Conservation (phyloP, 208 protist species). For the Balamuthia mandrillaris region DNA sequence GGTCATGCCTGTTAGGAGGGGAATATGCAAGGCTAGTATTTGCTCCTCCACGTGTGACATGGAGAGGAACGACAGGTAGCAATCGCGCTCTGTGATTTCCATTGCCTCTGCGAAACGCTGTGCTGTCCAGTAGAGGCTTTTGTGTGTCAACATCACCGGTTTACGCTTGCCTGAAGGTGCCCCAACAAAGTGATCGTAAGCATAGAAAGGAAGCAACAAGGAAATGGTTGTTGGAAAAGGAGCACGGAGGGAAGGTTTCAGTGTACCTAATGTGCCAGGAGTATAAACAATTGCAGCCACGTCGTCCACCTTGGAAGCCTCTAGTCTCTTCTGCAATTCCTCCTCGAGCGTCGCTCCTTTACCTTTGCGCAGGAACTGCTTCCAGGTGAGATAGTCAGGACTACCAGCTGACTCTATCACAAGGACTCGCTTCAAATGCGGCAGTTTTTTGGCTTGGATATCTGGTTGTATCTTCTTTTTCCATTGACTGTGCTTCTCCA, state of each 20-base stretch:
- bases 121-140: neutral
- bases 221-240: too few species aligned
- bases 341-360: neutral
- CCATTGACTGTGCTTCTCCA: conserved; percentile 23
- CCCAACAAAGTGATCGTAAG: neutral
- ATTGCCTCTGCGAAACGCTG: neutral
- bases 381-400: neutral
- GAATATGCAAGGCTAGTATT: neutral
- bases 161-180: neutral
- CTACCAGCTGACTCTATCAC: neutral
- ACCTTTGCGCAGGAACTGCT: neutral
- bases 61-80: conserved; percentile 7
- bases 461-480: neutral
- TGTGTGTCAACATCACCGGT: neutral
- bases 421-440: neutral
- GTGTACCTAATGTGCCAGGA: neutral
- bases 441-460: neutral
- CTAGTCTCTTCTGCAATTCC: neutral
- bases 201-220: neutral
- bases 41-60: neutral
- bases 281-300: neutral
- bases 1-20: conserved; percentile 18
- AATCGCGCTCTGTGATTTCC: neutral
- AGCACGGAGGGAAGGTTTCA: too few species aligned
- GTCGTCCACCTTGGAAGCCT: neutral